A percentile compares a stretch with the other conserved stretches of the same genome.
Evolutionary conservation across 106 monocot species (phyloP).

Genomic region (Triglochin maritima): DNA sequence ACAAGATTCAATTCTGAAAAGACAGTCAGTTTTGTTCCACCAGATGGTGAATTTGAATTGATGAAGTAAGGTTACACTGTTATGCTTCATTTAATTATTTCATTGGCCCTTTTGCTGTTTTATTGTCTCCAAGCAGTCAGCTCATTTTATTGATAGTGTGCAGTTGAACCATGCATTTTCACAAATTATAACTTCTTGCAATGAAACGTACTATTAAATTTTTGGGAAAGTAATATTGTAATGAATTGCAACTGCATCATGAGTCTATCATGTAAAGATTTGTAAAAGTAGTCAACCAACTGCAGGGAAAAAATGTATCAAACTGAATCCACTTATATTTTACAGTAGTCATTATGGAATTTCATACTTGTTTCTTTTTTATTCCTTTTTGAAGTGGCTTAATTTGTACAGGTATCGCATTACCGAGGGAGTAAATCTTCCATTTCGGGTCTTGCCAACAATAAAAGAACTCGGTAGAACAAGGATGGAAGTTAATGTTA

Average conservation of each 20-base stretch:
- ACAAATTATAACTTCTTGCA: neutral
- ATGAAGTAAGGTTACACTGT: constrained; percentile 72
- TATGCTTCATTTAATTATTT: constrained; percentile 1
- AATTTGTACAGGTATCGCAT: constrained; percentile 72
- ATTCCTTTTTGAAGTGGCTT: neutral
- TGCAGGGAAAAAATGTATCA: neutral
- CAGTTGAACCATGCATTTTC: too few relatives aligned
- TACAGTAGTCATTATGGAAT: neutral
- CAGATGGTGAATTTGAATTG: constrained; percentile 99
- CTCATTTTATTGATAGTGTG: neutral
- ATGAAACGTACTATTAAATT: too few relatives aligned
- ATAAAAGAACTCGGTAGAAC: constrained; percentile 96
- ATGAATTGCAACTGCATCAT: too few relatives aligned
- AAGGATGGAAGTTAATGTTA: constrained; percentile 96
- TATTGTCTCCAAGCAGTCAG: neutral
- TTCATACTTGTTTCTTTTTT: neutral
- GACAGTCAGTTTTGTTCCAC: constrained; percentile 99
- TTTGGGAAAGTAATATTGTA: too few relatives aligned
- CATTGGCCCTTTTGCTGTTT: neutral
- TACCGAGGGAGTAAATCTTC: constrained; percentile 98
- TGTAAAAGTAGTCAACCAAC: too few relatives aligned
- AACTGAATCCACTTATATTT: neutral
- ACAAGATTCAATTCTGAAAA: constrained; percentile 99
- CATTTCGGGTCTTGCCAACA: constrained; percentile 93
- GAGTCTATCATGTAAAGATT: too few relatives aligned